A percentile compares a stretch with the other conserved stretches of the same genome.
These are phyloP conservation scores for Carex arenaria DNA, from an alignment of 202 grass and related monocot genomes.

Conservation along the genomic window DNA sequence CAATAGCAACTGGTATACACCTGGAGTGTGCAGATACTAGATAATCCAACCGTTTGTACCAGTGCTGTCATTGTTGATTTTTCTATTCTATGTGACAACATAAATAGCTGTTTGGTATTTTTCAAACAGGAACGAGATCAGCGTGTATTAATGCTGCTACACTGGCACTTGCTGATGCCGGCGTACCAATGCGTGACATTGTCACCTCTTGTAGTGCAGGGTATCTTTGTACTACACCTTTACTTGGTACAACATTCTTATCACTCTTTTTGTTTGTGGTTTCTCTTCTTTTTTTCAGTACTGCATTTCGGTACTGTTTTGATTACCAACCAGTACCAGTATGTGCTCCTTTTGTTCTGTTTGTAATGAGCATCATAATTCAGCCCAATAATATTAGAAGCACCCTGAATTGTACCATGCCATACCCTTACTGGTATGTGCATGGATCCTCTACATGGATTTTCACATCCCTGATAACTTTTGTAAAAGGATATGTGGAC, in stretches of 20 bases:
- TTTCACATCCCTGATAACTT: background rate
- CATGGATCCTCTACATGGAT: background rate
- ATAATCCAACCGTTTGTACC: background rate
- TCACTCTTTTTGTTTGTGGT: background rate
- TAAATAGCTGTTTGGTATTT: background rate
- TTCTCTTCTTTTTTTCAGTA: background rate
- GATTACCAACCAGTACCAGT: background rate
- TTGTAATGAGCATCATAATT: too few relatives aligned
- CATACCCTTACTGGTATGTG: background rate
- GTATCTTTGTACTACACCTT: slow-evolving; percentile 83
- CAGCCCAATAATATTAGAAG: background rate
- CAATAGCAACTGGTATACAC: background rate
- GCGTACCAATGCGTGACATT: slow-evolving; percentile 93
- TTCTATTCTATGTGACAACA: background rate
- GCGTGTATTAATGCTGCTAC: slow-evolving; percentile 99
- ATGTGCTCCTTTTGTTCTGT: background rate
- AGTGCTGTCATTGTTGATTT: background rate
- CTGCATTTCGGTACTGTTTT: background rate
- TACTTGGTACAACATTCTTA: slow-evolving; percentile 52
- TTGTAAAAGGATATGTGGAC: background rate
- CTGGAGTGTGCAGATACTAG: background rate
- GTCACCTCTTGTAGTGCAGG: slow-evolving; percentile 91
- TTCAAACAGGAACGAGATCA: slow-evolving; percentile 69
- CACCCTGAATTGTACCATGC: background rate
- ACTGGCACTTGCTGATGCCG: slow-evolving; percentile 86